Base-by-base conservation (phyloP, 192 early-diverging fungal species). In the Coemansia sp. region DNA sequence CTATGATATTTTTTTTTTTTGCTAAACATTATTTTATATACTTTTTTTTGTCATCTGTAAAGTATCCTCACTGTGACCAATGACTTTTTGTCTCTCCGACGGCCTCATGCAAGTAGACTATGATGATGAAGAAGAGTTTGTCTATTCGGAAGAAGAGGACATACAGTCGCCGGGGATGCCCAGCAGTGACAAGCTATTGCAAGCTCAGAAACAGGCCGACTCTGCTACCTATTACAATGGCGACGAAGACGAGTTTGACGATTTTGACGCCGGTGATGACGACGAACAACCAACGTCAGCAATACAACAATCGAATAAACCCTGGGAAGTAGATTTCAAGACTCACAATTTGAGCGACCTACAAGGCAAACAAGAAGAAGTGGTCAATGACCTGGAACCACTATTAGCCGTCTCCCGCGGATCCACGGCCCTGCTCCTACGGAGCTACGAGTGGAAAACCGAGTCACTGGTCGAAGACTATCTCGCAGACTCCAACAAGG, bases 401-500 rank as follows among this genome's bases (percentile, higher is more conserved):
- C 25, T 79, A 37, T 72, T 84, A 42, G 68, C 77, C 0, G 64
- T 79, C 12, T 63, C 77, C 11, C 62, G 46, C 36, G 77, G 76
- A 25, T 62, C 74, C 0, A 79, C 77, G 14, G 69, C 67, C 11
- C 46, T 84, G 41, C 66, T 84, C 41, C 55, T 84, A 46, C 77
- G 77, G 63, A 63, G 67, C 55, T 76, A 73, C 32, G 48, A 62
- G 14, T 84, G 81, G 81, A 79, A 76, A 48, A 74, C 78, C 39
- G 81, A 84, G 61, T 45, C 67, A 21, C 74, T 84, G 34, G 68
- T 84, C 50, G 81, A 84, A 48, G 67, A 65, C 71, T 76, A 73
- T 37, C 39, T 84, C 51, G 34, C 51, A 7, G 77, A 84, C 46
- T 59, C 66, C 6, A 70, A 73, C 19, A 61, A 70, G 39, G 76